Conservation (phyloP, 1,139 yeast genomes). For the Blastobotrys raffinosifermentans region DNA sequence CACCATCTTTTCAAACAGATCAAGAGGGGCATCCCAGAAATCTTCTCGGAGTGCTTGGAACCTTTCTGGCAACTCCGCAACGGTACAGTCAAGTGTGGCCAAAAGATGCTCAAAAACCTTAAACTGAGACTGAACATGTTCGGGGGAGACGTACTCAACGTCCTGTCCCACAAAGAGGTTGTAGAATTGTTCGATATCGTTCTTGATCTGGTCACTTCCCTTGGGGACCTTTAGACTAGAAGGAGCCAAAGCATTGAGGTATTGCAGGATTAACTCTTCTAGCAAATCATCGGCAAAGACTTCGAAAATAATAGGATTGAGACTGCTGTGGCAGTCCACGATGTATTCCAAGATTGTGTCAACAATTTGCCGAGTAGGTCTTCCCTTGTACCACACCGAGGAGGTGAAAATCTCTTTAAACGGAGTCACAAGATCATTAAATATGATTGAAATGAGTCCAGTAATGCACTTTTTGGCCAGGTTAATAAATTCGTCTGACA, state of each 20-base stretch:
- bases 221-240: slow-evolving; percentile 43
- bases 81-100: slow-evolving; percentile 51
- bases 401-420: slow-evolving; percentile 41
- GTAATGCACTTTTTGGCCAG: slow-evolving; percentile 65
- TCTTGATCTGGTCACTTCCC: slow-evolving; percentile 52
- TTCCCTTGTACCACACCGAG: slow-evolving; percentile 37
- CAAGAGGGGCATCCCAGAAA: slow-evolving; percentile 50
- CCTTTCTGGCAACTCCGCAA: slow-evolving; percentile 46
- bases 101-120: slow-evolving; percentile 66
- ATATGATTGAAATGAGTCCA: slow-evolving; percentile 59
- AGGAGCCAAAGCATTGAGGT: slow-evolving; percentile 41
- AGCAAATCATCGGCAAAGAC: slow-evolving; percentile 48
- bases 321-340: slow-evolving; percentile 48
- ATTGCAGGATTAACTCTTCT: slow-evolving; percentile 44
- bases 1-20: slow-evolving; percentile 35
- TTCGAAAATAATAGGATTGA: slow-evolving; percentile 47
- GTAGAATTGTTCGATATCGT: slow-evolving; percentile 65
- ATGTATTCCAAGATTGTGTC: slow-evolving; percentile 75
- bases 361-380: slow-evolving; percentile 53
- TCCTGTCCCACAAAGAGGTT: slow-evolving; percentile 44
- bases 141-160: slow-evolving; percentile 25
- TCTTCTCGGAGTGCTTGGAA: slow-evolving; percentile 65
- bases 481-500: slow-evolving; percentile 70
- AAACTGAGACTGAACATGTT: slow-evolving; percentile 44
- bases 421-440: slow-evolving; percentile 57